phyloP scores from a whole-genome alignment of 1,139 yeast genomes.

The Debaryomyces fabryi region DNA sequence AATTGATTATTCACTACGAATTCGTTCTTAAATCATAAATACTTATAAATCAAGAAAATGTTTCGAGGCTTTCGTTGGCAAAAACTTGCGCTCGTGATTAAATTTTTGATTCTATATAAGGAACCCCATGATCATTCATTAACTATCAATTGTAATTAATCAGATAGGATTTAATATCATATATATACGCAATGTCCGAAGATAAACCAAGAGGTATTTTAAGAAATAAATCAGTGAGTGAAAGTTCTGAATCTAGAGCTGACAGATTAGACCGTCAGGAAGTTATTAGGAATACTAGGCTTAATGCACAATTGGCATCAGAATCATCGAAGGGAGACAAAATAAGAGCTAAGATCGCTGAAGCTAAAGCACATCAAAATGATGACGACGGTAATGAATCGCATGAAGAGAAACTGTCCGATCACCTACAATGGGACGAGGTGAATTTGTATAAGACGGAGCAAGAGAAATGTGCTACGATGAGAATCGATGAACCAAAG shows the following conservation, averaged over 20 bases:
- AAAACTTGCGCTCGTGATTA: conserved; percentile 6
- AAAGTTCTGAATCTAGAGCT: conserved; percentile 10
- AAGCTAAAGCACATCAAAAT: conserved; percentile 20
- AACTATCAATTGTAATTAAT: not conserved
- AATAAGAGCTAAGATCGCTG: conserved; percentile 43
- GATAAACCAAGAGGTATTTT: conserved; percentile 46
- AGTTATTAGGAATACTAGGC: conserved; percentile 45
- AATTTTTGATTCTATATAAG: not conserved
- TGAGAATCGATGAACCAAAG: conserved; percentile 94
- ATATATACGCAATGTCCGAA: conserved; percentile 18
- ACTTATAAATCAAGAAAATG: conserved; percentile 4
- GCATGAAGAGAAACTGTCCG: conserved; percentile 15
- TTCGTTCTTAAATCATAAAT: not conserved
- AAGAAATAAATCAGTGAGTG: conserved; percentile 34
- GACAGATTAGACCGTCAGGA: conserved; percentile 45
- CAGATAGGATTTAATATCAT: not conserved
- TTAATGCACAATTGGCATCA: conserved; percentile 40
- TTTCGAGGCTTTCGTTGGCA: conserved; percentile 6
- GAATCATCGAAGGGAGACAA: conserved; percentile 40
- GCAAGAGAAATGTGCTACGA: conserved; percentile 70
- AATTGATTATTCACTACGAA: not conserved
- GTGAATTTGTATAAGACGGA: conserved; percentile 66
- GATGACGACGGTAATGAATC: conserved; percentile 13
- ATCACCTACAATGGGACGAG: conserved; percentile 73
- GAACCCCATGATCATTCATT: conserved; percentile 5